Base-by-base conservation (phyloP, 1,139 yeast genomes). In the Suhomyces anneliseae region DNA sequence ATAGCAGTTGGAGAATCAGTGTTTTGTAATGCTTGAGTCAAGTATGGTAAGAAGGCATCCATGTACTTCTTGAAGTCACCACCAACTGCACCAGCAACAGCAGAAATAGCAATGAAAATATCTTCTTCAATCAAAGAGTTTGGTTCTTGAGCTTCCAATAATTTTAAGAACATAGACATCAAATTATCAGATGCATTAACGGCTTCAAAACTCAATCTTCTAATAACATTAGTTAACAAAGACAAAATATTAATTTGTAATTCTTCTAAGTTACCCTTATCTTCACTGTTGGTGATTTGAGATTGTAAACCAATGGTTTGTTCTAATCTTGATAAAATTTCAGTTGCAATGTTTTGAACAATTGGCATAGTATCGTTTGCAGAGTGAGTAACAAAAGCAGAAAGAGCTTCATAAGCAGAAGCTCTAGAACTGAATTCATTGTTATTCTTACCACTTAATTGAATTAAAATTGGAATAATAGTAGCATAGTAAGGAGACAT, bases 41-140 rank as follows among this genome's bases (percentile, higher is more conserved):
- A 76, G 64, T 76, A 90, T 45, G 98, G 98, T 53, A 88, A 74
- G 64, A 93, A 89, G 4, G 87, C 80, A 49, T 81, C 85, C 83
- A 92, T 82, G 65, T 90, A 93, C 59, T 81, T 82, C 56, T 78
- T 76, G 65, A 93, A 93, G 36, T 77, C 74, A 36, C 74, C 80
- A 47, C 85, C 92, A 54, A 87, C 72, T 1, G 96, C 87, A 37
- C 87, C 78, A 1, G 98, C 95, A 48, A 93, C 80, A 0, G 99
- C 89, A 36, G 97, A 87, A 54, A 95, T 83, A 10, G 96, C 95
- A 63, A 90, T 87, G 65, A 90, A 89, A 7, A 93, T 83, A 66
- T 93, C 99, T 68, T 95, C 99, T 67, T 93, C 98, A 50, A 92
- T 87, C 53, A 87, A 74, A 4, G 97, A 85, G 61, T 89, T 86